These are phyloP conservation scores for Talaromyces verruculosus DNA, from an alignment of 2,329 filamentous ascomycete genomes.

Conservation along the genomic window DNA sequence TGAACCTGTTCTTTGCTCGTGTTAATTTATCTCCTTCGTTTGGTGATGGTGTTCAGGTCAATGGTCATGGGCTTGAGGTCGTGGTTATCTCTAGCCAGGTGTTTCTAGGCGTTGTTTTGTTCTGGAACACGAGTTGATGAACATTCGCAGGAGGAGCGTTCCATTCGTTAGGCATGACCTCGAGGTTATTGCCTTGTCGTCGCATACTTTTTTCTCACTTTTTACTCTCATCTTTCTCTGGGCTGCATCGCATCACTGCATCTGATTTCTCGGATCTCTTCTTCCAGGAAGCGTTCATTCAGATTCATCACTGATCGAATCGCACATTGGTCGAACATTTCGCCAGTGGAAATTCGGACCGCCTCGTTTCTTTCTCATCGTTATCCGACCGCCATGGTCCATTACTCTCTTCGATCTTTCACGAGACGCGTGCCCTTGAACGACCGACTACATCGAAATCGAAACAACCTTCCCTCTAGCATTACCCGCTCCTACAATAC, in stretches of 20 bases:
- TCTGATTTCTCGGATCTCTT: not conserved
- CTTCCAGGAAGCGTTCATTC: not conserved
- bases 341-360: not conserved
- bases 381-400: not conserved
- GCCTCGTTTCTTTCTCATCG: not conserved
- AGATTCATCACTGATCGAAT: not conserved
- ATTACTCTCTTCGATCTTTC: not conserved
- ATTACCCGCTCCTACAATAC: not conserved
- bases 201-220: constrained; percentile 2
- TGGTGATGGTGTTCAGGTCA: constrained; percentile 19
- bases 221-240: not conserved
- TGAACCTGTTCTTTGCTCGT: not conserved
- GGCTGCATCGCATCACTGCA: not conserved
- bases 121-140: constrained; percentile 3
- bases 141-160: constrained; percentile 16
- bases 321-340: not conserved
- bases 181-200: not conserved
- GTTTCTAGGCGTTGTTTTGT: constrained; percentile 14
- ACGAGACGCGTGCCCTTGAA: not conserved
- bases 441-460: not conserved
- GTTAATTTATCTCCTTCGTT: constrained; percentile 11
- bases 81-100: constrained; percentile 10
- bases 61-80: constrained; percentile 15
- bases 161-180: not conserved
- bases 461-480: not conserved